Conservation (phyloP, 129 eudicot genomes). For the Mikania micrantha region DNA sequence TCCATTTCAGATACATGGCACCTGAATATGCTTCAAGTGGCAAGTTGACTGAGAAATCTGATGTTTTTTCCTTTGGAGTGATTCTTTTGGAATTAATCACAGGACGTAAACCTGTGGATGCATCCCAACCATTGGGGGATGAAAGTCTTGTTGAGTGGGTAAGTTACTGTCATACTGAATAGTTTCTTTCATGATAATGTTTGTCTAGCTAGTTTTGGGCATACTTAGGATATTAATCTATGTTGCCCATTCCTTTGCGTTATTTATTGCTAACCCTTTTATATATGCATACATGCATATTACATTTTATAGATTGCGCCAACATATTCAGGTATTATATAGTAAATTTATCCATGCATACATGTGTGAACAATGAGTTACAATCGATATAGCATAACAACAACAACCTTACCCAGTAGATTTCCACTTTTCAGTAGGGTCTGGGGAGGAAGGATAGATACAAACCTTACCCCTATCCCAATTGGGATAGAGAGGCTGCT, state of each 20-base stretch:
- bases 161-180: slow-evolving; percentile 14
- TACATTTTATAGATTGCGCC: no score
- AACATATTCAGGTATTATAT: no score
- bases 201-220: slow-evolving; percentile 1
- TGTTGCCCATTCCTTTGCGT: neutral
- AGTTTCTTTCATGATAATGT: neutral
- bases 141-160: slow-evolving; percentile 94
- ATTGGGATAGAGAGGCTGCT: no score
- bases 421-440: no score
- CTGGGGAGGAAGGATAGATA: no score
- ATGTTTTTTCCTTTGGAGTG: slow-evolving; percentile 80
- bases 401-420: no score
- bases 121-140: slow-evolving; percentile 72
- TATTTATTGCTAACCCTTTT: neutral
- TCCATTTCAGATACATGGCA: slow-evolving; percentile 75
- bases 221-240: neutral
- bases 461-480: no score
- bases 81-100: slow-evolving; percentile 88
- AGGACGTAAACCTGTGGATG: slow-evolving; percentile 90
- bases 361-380: no score
- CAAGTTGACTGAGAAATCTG: slow-evolving; percentile 85
- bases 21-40: slow-evolving; percentile 97
- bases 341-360: no score
- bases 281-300: no score
- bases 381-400: no score